A percentile compares a stretch with the other conserved stretches of the same genome.
Conservation (phyloP, 2,329 filamentous ascomycete species). For the Phaeosphaeria sp. region DNA sequence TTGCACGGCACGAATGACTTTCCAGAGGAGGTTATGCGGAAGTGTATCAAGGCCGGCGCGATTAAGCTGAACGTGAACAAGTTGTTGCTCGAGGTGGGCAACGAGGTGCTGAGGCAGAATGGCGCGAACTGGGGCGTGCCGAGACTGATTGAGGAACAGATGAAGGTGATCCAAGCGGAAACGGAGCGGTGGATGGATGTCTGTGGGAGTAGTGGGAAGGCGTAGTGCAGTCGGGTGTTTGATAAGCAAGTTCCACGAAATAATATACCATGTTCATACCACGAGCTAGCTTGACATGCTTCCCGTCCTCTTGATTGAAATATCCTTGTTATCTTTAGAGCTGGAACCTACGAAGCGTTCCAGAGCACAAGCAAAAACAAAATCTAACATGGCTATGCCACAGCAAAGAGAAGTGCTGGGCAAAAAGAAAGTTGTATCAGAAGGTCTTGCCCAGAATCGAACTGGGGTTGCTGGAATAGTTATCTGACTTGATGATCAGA, state of each 20-base stretch:
- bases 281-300: too few species aligned
- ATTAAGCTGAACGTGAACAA: conserved; percentile 66
- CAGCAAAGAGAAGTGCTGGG: too few species aligned
- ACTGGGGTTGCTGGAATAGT: conserved; percentile 34
- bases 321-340: too few species aligned
- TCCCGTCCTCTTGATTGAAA: too few species aligned
- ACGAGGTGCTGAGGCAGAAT: conserved; percentile 50
- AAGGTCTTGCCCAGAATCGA: conserved; percentile 32
- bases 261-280: too few species aligned
- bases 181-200: conserved; percentile 59
- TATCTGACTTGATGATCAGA: conserved; percentile 23
- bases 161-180: conserved; percentile 51
- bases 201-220: conserved; percentile 55
- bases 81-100: conserved; percentile 56
- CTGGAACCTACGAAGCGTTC: too few species aligned
- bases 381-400: too few species aligned
- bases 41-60: conserved; percentile 61
- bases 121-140: conserved; percentile 40
- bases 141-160: conserved; percentile 55
- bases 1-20: conserved; percentile 66
- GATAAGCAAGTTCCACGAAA: too few species aligned
- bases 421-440: not conserved
- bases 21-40: conserved; percentile 55
- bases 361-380: too few species aligned
- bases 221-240: conserved; percentile 29